Base-by-base conservation (phyloP, 257 asterid species). In the Scutellaria galericulata region DNA sequence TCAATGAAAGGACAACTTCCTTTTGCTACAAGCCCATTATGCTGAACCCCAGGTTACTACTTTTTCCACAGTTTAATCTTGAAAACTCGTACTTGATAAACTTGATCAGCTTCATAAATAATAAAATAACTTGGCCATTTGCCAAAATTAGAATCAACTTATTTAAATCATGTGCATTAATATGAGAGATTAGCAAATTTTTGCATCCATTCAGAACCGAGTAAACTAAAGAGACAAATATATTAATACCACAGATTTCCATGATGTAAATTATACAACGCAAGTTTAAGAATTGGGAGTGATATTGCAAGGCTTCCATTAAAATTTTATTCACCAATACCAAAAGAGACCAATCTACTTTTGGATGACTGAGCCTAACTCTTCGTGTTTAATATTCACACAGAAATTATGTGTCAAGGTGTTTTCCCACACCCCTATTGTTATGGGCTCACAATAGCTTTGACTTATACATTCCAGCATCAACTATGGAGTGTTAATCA, bases 1-100 rank as follows among this genome's bases (percentile, higher is more conserved):
- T 76, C 37, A 79, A 68, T 5, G 44, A 52, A 70, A 71, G 42
- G 57, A 24, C 55, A 37, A 48, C 57, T 61, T 48, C 57, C 52
- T 35, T 24, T 20, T 9, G 8, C 20, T 22, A 53, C 24, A 31
- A 51, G 27, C 42, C 31, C 31, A 68, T 7, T 65, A 52, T 31
- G 53, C 11, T 58, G 54, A 24, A 75, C 44, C 66, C 70, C 46
- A 59, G 46, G 18, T 39, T 41, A 20, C n/a, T 40, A 35, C 9
- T 64, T 44, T 52, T 65, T 63, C 58, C 14, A 5, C 24, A 53
- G 45, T 14, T 13, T 5, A 70, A 46, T 50, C 51, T 18, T 48
- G 53, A 57, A 47, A 55, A 46, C 44, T 50, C 22, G 63, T 37
- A 72, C 9, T 11, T 20, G 11, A 5, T 22, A 40, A 13, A 51